Evolutionary conservation across 2,329 filamentous ascomycete genomes (phyloP).

Genomic region (Kalaharituber pfeilii): DNA sequence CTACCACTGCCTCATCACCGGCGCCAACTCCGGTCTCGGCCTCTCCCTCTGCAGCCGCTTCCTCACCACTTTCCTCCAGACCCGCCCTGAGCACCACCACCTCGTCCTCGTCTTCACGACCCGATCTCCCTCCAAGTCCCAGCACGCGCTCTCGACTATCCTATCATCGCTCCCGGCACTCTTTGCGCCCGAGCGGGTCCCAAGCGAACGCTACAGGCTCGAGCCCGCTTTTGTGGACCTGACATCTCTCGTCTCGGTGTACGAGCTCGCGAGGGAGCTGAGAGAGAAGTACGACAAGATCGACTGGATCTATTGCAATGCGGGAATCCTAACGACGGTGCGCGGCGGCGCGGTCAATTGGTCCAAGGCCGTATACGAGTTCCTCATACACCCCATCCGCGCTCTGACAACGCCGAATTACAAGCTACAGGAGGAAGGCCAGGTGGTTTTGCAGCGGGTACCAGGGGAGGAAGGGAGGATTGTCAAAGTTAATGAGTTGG

Average conservation of each 20-base stretch:
- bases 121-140: slow-evolving; percentile 9
- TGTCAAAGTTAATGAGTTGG: no score
- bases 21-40: slow-evolving; percentile 15
- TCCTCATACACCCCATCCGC: slow-evolving; percentile 47
- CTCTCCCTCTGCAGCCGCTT: slow-evolving; percentile 12
- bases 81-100: slow-evolving; percentile 10
- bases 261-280: slow-evolving; percentile 11
- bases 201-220: slow-evolving; percentile 10
- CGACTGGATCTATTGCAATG: slow-evolving; percentile 16
- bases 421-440: slow-evolving; percentile 43
- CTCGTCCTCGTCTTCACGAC: slow-evolving; percentile 19
- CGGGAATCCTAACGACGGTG: slow-evolving; percentile 12
- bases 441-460: slow-evolving; percentile 38
- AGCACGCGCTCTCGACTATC: not conserved
- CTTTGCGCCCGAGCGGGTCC: not conserved
- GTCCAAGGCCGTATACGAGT: slow-evolving; percentile 36
- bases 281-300: slow-evolving; percentile 8
- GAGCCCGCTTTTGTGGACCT: slow-evolving; percentile 19
- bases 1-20: slow-evolving; percentile 16
- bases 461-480: no score
- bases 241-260: slow-evolving; percentile 16
- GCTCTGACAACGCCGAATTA: slow-evolving; percentile 60
- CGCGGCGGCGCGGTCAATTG: slow-evolving; percentile 39
- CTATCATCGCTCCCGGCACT: not conserved
- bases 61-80: slow-evolving; percentile 13